Evolutionary conservation across 2,329 filamentous ascomycete species (phyloP).

Genomic region (Lasiodiplodia hormozganensis): DNA sequence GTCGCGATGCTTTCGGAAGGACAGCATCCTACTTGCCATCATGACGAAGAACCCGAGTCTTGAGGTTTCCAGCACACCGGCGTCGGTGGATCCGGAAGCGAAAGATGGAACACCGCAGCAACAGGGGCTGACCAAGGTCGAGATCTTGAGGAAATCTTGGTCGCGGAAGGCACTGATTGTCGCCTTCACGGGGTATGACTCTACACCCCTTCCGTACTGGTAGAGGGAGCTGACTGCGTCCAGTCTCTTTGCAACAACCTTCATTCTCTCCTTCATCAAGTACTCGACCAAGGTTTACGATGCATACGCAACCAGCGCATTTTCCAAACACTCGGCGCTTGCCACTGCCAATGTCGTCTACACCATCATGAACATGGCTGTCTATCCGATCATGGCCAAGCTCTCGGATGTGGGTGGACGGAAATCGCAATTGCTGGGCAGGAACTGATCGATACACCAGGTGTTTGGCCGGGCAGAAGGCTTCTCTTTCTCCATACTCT

Average conservation of each 20-base stretch:
- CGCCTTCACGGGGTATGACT: neutral
- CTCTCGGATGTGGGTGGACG: neutral
- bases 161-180: neutral
- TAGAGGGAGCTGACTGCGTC: neutral
- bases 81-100: neutral
- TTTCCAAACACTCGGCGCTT: neutral
- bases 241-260: neutral
- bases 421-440: neutral
- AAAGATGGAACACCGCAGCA: neutral
- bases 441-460: neutral
- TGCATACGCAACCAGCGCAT: neutral
- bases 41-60: neutral
- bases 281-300: neutral
- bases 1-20: neutral
- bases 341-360: neutral
- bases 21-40: neutral
- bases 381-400: neutral
- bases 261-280: neutral
- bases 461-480: neutral
- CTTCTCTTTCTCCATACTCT: neutral
- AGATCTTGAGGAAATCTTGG: neutral
- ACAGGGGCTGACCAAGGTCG: neutral
- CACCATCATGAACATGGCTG: neutral
- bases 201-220: neutral
- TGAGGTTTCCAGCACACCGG: neutral